Evolutionary conservation across 371 early-diverging fungal genomes (phyloP).

Genomic region (Blakeslea trispora): DNA sequence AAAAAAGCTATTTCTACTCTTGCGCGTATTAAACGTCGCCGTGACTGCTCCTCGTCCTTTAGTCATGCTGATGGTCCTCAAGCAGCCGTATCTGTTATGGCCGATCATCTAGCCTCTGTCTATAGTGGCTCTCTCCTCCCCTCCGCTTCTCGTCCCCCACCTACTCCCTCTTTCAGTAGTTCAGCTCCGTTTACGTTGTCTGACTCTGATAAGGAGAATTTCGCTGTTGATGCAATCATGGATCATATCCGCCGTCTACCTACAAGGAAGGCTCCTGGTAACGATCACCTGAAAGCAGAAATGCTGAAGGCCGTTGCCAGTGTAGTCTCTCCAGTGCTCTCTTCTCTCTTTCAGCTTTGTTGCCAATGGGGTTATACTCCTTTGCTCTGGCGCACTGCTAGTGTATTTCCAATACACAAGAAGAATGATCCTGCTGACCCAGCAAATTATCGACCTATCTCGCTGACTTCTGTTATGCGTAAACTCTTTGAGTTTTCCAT

Average conservation of each 20-base stretch:
- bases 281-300: conserved; percentile 26
- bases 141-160: neutral
- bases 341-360: conserved; percentile 19
- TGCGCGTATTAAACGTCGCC: neutral
- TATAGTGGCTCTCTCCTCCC: conserved; percentile 13
- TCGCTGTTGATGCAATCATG: neutral
- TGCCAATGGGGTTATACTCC: conserved; percentile 28
- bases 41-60: conserved; percentile 7
- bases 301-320: conserved; percentile 28
- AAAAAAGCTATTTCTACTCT: conserved; percentile 4
- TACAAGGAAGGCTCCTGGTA: conserved; percentile 20
- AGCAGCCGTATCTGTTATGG: conserved; percentile 14
- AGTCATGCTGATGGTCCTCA: conserved; percentile 18
- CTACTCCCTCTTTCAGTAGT: neutral
- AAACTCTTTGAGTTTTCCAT: conserved; percentile 24
- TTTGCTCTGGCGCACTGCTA: conserved; percentile 23
- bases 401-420: conserved; percentile 26
- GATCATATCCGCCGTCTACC: conserved; percentile 4
- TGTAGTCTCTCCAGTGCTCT: conserved; percentile 2
- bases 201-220: neutral
- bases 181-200: neutral
- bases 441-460: conserved; percentile 25
- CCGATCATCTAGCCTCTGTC: conserved; percentile 11
- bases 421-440: conserved; percentile 23
- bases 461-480: conserved; percentile 25